Conservation (phyloP, 2,329 filamentous ascomycete species). For the Clathrospora elynae region DNA sequence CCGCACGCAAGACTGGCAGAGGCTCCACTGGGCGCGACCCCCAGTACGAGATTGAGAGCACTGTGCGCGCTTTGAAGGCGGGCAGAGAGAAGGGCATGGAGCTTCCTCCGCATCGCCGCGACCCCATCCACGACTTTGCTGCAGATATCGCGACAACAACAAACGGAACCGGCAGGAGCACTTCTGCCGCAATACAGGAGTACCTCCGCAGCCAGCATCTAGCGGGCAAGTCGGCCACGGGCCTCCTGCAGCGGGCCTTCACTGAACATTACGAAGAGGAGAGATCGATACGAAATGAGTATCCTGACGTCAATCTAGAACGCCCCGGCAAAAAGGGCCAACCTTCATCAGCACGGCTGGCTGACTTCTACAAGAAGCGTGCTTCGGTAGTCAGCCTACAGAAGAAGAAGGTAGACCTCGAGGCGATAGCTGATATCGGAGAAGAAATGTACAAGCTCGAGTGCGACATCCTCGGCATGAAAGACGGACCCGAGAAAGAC, state of each 20-base stretch:
- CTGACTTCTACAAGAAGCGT: constrained; percentile 3
- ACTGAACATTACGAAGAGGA: constrained; percentile 16
- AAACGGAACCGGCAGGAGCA: constrained; percentile 26
- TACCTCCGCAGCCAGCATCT: constrained; percentile 31
- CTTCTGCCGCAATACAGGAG: constrained; percentile 13
- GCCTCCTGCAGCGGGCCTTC: constrained; percentile 18
- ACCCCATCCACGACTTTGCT: constrained; percentile 34
- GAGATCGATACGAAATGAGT: constrained; percentile 13
- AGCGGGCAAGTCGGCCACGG: constrained; percentile 26
- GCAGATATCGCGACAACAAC: constrained; percentile 28
- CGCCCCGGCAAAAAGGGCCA: constrained; percentile 4
- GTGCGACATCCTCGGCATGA: constrained; percentile 28
- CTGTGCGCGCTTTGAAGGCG: constrained; percentile 28
- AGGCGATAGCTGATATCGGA: constrained; percentile 29
- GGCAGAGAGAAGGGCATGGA: constrained; percentile 29
- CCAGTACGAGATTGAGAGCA: constrained; percentile 38
- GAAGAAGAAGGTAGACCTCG: constrained; percentile 14
- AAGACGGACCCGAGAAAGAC: constrained; percentile 30
- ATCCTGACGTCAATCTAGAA: constrained; percentile 20
- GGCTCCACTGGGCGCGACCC: constrained; percentile 30
- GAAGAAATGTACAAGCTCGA: constrained; percentile 39
- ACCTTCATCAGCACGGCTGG: constrained; percentile 11
- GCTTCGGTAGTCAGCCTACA: constrained; percentile 2
- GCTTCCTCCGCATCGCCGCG: constrained; percentile 35
- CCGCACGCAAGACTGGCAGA: constrained; percentile 17